These are phyloP conservation scores for Rhizophagus clarus DNA, from an alignment of 192 early-diverging fungal species.

Conservation along the genomic window DNA sequence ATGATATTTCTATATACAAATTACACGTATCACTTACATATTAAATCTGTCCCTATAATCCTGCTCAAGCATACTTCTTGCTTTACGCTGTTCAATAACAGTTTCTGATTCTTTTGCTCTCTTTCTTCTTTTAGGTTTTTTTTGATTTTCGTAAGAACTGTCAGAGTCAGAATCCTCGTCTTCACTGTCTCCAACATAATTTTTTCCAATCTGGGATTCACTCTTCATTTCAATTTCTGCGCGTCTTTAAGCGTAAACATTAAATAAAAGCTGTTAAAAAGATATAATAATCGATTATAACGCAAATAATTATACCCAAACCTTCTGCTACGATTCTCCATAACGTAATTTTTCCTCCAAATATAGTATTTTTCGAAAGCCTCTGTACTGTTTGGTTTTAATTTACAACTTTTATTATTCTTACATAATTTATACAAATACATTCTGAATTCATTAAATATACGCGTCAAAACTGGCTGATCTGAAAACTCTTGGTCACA, in stretches of 20 bases:
- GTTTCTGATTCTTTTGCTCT: not conserved
- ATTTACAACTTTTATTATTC: not conserved
- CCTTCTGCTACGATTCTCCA: not conserved
- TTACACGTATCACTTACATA: not conserved
- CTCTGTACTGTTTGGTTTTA: not conserved
- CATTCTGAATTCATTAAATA: not conserved
- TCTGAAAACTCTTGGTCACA: not conserved
- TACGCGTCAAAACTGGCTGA: not conserved
- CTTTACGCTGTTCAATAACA: conserved; percentile 7
- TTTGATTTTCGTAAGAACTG: no score
- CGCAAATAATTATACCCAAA: not conserved
- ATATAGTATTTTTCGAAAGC: not conserved
- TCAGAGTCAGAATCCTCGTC: not conserved
- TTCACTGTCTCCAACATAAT: conserved; percentile 12
- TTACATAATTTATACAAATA: not conserved
- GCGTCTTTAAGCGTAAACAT: not conserved
- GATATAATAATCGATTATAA: not conserved
- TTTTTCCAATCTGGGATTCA: not conserved
- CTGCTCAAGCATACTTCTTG: not conserved
- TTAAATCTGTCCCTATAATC: not conserved
- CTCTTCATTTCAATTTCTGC: not conserved
- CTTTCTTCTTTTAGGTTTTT: not conserved
- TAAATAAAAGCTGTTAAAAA: not conserved
- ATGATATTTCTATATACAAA: no score
- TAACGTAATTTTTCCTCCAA: not conserved